A percentile compares a stretch with the other conserved stretches of the same genome.
phyloP scores from a whole-genome alignment of 352 stramenopile species.

The Pythium oligandrum region DNA sequence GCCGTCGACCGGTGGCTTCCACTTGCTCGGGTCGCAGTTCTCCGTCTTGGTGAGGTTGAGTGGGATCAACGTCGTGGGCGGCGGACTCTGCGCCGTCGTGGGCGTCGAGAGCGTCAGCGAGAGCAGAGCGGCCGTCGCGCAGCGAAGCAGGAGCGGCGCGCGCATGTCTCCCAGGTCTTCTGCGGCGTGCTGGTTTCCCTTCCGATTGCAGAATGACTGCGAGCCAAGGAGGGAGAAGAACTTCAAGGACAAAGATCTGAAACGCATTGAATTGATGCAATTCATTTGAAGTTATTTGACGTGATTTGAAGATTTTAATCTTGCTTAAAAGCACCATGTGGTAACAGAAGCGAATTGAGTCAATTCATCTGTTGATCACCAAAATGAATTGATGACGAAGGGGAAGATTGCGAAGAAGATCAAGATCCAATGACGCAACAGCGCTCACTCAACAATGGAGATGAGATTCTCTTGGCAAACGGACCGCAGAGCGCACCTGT shows the following conservation, averaged over 20 bases:
- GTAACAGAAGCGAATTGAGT: too few relatives aligned
- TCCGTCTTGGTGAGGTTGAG: not conserved
- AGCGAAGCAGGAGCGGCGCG: too few relatives aligned
- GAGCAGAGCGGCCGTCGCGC: too few relatives aligned
- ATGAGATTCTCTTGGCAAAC: too few relatives aligned
- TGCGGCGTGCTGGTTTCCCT: too few relatives aligned
- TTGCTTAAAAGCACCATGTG: too few relatives aligned
- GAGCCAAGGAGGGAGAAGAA: slow-evolving; percentile 3
- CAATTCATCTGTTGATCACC: slow-evolving; percentile 11
- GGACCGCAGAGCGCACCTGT: too few relatives aligned
- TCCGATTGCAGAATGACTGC: slow-evolving; percentile 5
- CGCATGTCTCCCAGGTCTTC: too few relatives aligned
- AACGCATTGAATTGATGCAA: slow-evolving; percentile 9
- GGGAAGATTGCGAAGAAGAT: too few relatives aligned
- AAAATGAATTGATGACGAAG: slow-evolving; percentile 11
- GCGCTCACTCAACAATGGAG: too few relatives aligned
- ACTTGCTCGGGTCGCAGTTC: slow-evolving; percentile 57
- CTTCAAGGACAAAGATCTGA: slow-evolving; percentile 18
- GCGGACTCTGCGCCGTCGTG: slow-evolving; percentile 2
- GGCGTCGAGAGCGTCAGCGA: slow-evolving; percentile 9
- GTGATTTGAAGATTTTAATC: slow-evolving; percentile 7
- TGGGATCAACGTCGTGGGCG: not conserved
- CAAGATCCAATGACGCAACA: too few relatives aligned
- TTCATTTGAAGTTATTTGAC: slow-evolving; percentile 5
- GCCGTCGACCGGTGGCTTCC: slow-evolving; percentile 51